Percentiles rank a stretch among this genome's conserved stretches.
Evolutionary conservation across 2,329 filamentous ascomycete species (phyloP).

Genomic region (Penicillium capsulatum): DNA sequence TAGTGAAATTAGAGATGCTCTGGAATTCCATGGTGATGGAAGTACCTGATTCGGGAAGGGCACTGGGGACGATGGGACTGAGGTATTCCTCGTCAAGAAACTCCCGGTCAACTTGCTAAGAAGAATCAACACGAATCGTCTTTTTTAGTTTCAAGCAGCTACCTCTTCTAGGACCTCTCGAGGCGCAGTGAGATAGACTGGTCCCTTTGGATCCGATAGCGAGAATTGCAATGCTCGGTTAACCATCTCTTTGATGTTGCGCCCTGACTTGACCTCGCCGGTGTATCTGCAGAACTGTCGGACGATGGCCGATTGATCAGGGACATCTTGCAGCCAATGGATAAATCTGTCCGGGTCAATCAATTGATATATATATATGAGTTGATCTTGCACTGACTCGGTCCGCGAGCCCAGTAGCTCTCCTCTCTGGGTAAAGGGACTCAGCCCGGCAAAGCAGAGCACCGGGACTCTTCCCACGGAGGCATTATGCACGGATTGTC

Average conservation of each 20-base stretch:
- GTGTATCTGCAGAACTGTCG: slow-evolving; percentile 79
- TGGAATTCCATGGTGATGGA: background rate
- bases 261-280: slow-evolving; percentile 73
- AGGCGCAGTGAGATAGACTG: slow-evolving; percentile 72
- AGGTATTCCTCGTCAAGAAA: slow-evolving; percentile 11
- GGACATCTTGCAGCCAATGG: slow-evolving; percentile 78
- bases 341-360: slow-evolving; percentile 41
- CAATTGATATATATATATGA: too few relatives aligned
- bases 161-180: slow-evolving; percentile 80
- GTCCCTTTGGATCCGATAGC: slow-evolving; percentile 67
- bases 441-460: slow-evolving; percentile 70
- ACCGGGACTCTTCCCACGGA: slow-evolving; percentile 67
- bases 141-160: too few relatives aligned
- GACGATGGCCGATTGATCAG: slow-evolving; percentile 72
- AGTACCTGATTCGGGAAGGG: slow-evolving; percentile 13
- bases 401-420: slow-evolving; percentile 68
- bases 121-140: background rate
- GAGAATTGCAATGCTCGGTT: slow-evolving; percentile 78
- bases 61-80: slow-evolving; percentile 9
- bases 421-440: slow-evolving; percentile 68
- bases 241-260: slow-evolving; percentile 81
- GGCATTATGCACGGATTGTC: slow-evolving; percentile 73
- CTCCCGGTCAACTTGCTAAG: slow-evolving; percentile 15
- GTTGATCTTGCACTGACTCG: too few relatives aligned
- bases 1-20: slow-evolving; percentile 1